Percentiles rank a stretch among this genome's conserved stretches.
phyloP scores from a whole-genome alignment of 208 protist species.

The Trypanosoma theileri region DNA sequence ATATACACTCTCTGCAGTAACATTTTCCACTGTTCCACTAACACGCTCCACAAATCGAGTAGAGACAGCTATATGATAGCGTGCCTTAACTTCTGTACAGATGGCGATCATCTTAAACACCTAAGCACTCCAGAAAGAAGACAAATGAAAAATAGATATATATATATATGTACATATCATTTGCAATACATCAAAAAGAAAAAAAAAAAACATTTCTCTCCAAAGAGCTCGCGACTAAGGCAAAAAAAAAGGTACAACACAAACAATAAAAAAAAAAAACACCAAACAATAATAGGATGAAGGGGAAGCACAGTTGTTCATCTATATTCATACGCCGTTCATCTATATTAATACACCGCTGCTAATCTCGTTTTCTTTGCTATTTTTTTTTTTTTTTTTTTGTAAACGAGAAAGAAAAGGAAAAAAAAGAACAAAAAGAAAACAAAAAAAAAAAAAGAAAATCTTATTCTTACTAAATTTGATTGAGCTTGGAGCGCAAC shows the following conservation, averaged over 20 bases:
- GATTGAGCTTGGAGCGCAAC: conserved; percentile 33
- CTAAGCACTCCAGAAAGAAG: conserved; percentile 8
- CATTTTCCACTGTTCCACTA: conserved; percentile 4
- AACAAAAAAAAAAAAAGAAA: conserved; percentile 20
- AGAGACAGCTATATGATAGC: conserved; percentile 47
- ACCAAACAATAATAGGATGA: too few relatives aligned
- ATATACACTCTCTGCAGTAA: conserved; percentile 53
- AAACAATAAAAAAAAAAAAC: too few relatives aligned
- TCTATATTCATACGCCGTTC: too few relatives aligned
- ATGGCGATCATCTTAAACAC: conserved; percentile 36
- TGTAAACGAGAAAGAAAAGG: not conserved
- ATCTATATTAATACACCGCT: too few relatives aligned
- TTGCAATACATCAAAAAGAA: not conserved
- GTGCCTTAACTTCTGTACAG: conserved; percentile 34
- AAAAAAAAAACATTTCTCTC: not conserved
- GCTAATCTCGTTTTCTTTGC: too few relatives aligned
- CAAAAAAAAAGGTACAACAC: too few relatives aligned
- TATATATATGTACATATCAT: not conserved
- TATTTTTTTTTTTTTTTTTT: conserved; percentile 12
- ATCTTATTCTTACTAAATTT: conserved; percentile 8
- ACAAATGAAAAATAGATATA: conserved; percentile 3
- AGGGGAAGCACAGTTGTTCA: too few relatives aligned
- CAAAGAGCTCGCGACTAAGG: too few relatives aligned
- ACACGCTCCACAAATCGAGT: conserved; percentile 57
- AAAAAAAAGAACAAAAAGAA: conserved; percentile 17